Evolutionary conservation across 129 eudicot species (phyloP).

Genomic region (Artemisia tridentata): DNA sequence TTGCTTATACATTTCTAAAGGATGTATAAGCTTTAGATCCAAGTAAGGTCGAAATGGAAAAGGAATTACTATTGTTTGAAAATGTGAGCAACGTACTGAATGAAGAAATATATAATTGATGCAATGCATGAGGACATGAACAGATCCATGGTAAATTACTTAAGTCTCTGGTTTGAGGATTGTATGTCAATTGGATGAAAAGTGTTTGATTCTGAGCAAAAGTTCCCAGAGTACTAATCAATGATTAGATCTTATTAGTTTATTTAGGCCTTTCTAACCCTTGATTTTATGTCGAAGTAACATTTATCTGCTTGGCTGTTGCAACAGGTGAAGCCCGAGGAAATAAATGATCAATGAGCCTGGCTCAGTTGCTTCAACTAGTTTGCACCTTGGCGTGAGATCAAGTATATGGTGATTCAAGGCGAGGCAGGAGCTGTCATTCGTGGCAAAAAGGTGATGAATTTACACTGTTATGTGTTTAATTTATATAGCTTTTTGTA

Average conservation of each 20-base stretch:
- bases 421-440: conserved; percentile 89
- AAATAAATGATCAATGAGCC: conserved; percentile 62
- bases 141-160: no score
- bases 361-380: conserved; percentile 85
- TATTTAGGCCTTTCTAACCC: not conserved
- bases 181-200: not conserved
- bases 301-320: conserved; percentile 19
- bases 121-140: conserved; percentile 11
- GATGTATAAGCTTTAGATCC: conserved; percentile 15
- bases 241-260: not conserved
- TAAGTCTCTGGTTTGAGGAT: no score
- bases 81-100: not conserved
- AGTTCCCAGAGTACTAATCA: not conserved
- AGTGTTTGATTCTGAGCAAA: no score
- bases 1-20: no score
- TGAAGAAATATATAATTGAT: not conserved
- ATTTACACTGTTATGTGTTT: not conserved
- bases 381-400: conserved; percentile 79
- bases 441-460: conserved; percentile 79
- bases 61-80: not conserved
- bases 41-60: not conserved
- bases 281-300: conserved; percentile 13
- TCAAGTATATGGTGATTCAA: conserved; percentile 89
- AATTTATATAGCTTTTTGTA: no score
- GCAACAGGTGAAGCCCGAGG: conserved; percentile 71